phyloP scores from a whole-genome alignment of 306 rosid genomes.

The Phaseolus lunatus region DNA sequence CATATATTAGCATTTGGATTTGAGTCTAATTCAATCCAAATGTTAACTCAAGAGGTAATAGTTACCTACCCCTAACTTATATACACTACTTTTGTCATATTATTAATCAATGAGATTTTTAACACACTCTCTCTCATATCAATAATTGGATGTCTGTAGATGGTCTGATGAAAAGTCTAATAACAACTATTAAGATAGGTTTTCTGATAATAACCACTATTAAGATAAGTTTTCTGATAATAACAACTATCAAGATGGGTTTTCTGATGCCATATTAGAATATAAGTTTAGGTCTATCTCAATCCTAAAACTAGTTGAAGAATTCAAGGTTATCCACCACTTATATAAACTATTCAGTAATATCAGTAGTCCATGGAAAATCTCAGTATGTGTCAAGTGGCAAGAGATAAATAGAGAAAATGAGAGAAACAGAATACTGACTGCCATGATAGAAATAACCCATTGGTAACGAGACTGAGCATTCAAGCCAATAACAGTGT shows the following conservation, averaged over 20 bases:
- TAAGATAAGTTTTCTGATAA: too few relatives aligned
- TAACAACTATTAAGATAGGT: background rate
- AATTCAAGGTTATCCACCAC: background rate
- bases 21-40: background rate
- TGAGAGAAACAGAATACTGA: slow-evolving; percentile 54
- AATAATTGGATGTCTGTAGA: too few relatives aligned
- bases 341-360: too few relatives aligned
- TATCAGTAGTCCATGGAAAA: background rate
- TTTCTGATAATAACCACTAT: too few relatives aligned
- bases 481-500: slow-evolving; percentile 86
- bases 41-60: too few relatives aligned
- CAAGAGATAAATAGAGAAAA: background rate
- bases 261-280: background rate
- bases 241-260: background rate
- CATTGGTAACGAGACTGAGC: slow-evolving; percentile 82
- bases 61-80: too few relatives aligned
- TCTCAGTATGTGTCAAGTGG: background rate
- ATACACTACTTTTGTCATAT: background rate
- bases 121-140: too few relatives aligned
- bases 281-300: background rate
- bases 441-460: slow-evolving; percentile 79
- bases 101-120: background rate
- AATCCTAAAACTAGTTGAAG: background rate
- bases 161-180: too few relatives aligned
- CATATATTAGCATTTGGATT: background rate